Conservation (phyloP, 352 stramenopile genomes). For the Elongisporangium undulatum region DNA sequence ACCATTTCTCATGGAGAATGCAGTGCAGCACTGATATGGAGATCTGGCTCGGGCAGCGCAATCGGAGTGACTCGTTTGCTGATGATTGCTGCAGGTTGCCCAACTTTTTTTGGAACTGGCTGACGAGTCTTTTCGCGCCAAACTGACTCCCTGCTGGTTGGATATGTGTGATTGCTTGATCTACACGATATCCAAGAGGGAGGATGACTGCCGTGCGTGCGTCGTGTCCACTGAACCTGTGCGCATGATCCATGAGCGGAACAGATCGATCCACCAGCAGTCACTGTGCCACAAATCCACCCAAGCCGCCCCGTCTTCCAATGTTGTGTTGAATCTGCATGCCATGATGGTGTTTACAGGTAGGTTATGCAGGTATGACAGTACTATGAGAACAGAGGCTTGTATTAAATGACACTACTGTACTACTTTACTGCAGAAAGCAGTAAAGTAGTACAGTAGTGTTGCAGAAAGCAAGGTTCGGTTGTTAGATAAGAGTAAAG, state of each 20-base stretch:
- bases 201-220: not conserved
- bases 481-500: not conserved
- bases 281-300: not conserved
- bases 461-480: not conserved
- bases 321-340: no score
- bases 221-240: not conserved
- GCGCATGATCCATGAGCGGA: not conserved
- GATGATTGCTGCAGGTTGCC: not conserved
- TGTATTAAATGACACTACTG: not conserved
- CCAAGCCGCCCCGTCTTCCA: not conserved
- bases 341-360: no score
- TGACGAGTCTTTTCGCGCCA: not conserved
- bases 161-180: not conserved
- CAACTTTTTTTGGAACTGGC: not conserved
- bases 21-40: not conserved
- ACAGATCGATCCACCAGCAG: not conserved
- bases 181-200: not conserved
- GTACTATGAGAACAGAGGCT: no score
- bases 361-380: no score
- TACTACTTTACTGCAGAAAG: not conserved
- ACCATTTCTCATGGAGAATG: not conserved
- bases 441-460: no score
- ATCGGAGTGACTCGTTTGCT: not conserved
- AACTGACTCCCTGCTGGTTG: not conserved
- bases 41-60: not conserved